Evolutionary conservation across 148 eudicot genomes (phyloP).

Genomic region (Spergularia marina): DNA sequence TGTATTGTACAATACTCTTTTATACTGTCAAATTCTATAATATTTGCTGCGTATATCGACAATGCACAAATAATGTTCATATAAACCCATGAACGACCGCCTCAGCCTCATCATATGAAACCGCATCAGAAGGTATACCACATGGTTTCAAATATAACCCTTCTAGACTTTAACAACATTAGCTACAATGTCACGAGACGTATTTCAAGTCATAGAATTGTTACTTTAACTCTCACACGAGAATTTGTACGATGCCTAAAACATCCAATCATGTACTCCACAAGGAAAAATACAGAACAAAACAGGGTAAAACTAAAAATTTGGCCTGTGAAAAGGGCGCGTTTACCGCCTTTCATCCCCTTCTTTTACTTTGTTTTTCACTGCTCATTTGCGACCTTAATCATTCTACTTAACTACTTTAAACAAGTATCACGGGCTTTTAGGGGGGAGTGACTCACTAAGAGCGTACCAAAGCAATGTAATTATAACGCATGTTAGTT

Average conservation of each 20-base stretch:
- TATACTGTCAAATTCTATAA: too few relatives aligned
- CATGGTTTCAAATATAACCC: too few relatives aligned
- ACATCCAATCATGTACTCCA: background rate
- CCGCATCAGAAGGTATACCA: too few relatives aligned
- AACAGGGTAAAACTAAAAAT: background rate
- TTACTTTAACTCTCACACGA: too few relatives aligned
- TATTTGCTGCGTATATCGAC: too few relatives aligned
- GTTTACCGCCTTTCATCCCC: background rate
- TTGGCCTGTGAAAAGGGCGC: background rate
- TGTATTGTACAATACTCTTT: background rate
- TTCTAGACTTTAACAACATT: too few relatives aligned
- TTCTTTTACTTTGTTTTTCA: background rate
- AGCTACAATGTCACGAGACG: too few relatives aligned
- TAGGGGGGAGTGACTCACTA: conserved; percentile 14
- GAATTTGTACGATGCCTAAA: background rate
- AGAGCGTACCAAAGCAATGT: conserved; percentile 18
- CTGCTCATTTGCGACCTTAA: conserved; percentile 22
- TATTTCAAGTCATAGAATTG: background rate
- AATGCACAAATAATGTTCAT: too few relatives aligned
- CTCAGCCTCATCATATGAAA: too few relatives aligned
- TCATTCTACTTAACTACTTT: conserved; percentile 28
- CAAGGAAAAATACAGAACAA: background rate
- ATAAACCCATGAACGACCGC: too few relatives aligned
- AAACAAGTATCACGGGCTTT: conserved; percentile 32
- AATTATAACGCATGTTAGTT: conserved; percentile 31